A percentile compares a stretch with the other conserved stretches of the same genome.
Evolutionary conservation across 225 moss, liverwort and hornwort species (phyloP).

Genomic region (Physcomitrium patens): DNA sequence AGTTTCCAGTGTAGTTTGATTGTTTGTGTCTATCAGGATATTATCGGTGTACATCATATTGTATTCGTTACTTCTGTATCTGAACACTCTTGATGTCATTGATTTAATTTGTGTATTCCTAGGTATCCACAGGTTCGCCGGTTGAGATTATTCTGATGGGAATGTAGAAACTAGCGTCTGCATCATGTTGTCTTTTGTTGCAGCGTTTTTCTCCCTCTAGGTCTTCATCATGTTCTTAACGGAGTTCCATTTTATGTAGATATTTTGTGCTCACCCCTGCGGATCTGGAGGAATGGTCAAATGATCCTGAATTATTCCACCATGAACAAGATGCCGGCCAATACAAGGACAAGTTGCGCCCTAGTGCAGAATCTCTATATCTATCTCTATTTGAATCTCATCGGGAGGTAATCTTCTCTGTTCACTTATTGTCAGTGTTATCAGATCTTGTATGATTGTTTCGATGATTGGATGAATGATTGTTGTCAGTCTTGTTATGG

Average conservation of each 20-base stretch:
- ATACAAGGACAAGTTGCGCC: constrained; percentile 94
- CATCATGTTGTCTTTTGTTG: constrained; percentile 16
- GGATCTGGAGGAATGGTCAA: constrained; percentile 97
- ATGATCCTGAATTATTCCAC: constrained; percentile 93
- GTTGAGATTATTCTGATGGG: constrained; percentile 11
- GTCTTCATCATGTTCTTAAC: constrained; percentile 31
- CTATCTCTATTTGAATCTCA: constrained; percentile 94
- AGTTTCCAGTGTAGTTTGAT: background rate
- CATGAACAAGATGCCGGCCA: constrained; percentile 99
- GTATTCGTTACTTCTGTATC: too few species aligned
- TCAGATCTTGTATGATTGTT: constrained; percentile 20
- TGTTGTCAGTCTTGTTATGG: constrained; percentile 7
- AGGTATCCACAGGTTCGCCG: background rate
- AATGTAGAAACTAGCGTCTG: constrained; percentile 1
- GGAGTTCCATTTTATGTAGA: constrained; percentile 46
- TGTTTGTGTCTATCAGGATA: constrained; percentile 3
- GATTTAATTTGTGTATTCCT: too few species aligned
- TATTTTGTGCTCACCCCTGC: constrained; percentile 84
- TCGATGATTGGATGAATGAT: background rate
- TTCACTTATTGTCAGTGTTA: constrained; percentile 17
- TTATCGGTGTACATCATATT: background rate
- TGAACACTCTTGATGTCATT: too few species aligned
- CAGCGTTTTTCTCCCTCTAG: constrained; percentile 18
- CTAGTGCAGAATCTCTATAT: constrained; percentile 96
- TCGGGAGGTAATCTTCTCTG: constrained; percentile 70